Evolutionary conservation across 176 grass and related monocot species (phyloP).

Genomic region (Phoenix roebelenii): DNA sequence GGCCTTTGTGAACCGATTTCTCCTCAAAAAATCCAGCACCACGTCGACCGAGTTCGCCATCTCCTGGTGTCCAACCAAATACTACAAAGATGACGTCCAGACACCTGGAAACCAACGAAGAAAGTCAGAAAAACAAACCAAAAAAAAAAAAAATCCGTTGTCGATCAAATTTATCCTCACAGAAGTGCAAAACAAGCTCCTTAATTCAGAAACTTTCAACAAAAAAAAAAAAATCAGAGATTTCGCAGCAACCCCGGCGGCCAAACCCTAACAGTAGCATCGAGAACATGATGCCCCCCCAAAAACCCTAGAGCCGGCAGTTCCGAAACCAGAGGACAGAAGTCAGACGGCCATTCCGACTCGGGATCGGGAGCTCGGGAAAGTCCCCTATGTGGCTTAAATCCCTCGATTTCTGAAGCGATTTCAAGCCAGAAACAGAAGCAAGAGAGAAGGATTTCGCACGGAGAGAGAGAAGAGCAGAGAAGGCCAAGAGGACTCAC

Average conservation of each 20-base stretch:
- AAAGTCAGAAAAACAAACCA: neutral
- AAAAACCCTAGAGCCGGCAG: too few species aligned
- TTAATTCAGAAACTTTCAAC: too few species aligned
- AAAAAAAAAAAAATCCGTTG: too few species aligned
- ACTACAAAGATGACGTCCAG: neutral
- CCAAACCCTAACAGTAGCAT: too few species aligned
- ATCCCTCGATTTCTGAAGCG: constrained; percentile 1
- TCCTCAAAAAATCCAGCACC: constrained; percentile 79
- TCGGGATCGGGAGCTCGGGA: too few species aligned
- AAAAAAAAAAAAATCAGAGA: neutral
- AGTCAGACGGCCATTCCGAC: too few species aligned
- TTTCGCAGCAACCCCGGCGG: too few species aligned
- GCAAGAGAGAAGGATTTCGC: neutral
- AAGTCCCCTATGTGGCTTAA: neutral
- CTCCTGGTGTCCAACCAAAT: neutral
- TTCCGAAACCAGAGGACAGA: too few species aligned
- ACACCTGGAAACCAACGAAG: neutral
- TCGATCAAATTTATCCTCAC: too few species aligned
- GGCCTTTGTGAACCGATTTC: constrained; percentile 75
- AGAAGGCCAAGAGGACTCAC: neutral
- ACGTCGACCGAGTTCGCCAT: constrained; percentile 85
- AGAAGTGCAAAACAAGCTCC: too few species aligned
- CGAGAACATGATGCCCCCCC: too few species aligned
- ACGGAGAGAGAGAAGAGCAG: neutral
- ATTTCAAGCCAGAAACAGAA: neutral